Percentiles rank a stretch among this genome's conserved stretches.
phyloP scores from a whole-genome alignment of 1,284 basidiomycete genomes.

The Salmacisia buchloeana region DNA sequence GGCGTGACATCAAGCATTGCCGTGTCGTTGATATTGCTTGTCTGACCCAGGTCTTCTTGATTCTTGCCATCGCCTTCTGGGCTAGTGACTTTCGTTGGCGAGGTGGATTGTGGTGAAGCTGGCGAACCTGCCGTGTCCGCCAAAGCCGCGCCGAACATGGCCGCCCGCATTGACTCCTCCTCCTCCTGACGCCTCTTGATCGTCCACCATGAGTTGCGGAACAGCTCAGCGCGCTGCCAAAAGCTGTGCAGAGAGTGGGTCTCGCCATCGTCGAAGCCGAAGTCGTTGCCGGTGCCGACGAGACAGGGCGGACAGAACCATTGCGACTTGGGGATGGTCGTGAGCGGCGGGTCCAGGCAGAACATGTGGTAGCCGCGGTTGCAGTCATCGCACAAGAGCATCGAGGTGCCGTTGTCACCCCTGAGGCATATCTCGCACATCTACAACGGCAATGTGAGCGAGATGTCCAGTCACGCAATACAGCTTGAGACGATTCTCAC shows the following conservation, averaged over 20 bases:
- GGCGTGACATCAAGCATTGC: too few species aligned
- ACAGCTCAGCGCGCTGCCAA: constrained; percentile 81
- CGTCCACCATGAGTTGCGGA: constrained; percentile 72
- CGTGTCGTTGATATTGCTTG: too few species aligned
- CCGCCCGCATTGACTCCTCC: not conserved
- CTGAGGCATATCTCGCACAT: constrained; percentile 59
- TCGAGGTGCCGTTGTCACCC: constrained; percentile 78
- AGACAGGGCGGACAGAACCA: constrained; percentile 96
- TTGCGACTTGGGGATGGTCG: constrained; percentile 77
- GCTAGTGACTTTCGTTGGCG: not conserved
- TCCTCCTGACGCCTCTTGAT: constrained; percentile 1
- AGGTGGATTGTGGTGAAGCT: too few species aligned
- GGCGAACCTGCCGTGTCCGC: not conserved
- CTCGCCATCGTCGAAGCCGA: constrained; percentile 96
- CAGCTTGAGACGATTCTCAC: not conserved
- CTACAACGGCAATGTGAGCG: constrained; percentile 11
- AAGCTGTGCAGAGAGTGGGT: constrained; percentile 89
- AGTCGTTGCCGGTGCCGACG: constrained; percentile 90
- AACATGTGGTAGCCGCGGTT: constrained; percentile 92
- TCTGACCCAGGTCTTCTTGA: too few species aligned
- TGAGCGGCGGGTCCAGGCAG: constrained; percentile 85
- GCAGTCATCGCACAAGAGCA: constrained; percentile 94
- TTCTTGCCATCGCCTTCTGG: not conserved
- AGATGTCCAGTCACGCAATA: not conserved
- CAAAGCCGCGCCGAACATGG: not conserved